Evolutionary conservation across 345 rosid species (phyloP).

Genomic region (Lepidium africanum): DNA sequence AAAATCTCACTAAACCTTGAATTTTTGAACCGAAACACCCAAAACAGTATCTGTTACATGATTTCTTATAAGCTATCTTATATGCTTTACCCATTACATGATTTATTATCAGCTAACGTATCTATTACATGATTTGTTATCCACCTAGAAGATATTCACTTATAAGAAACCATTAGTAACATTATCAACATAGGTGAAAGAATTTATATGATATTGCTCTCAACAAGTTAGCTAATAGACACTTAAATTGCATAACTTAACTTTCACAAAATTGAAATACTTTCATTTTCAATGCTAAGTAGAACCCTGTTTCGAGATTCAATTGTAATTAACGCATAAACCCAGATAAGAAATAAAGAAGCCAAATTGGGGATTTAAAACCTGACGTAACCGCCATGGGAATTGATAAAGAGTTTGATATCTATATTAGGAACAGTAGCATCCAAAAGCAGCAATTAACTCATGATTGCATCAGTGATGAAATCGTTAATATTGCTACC

Average conservation of each 20-base stretch:
- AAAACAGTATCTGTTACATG: no score
- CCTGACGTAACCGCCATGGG: slow-evolving; percentile 91
- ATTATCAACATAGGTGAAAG: not conserved
- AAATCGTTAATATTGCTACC: slow-evolving; percentile 72
- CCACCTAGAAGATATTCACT: not conserved
- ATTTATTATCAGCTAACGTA: no score
- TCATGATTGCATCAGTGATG: slow-evolving; percentile 76
- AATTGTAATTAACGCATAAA: not conserved
- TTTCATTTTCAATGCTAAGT: not conserved
- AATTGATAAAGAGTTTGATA: slow-evolving; percentile 77
- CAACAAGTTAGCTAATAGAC: not conserved
- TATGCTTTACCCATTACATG: no score
- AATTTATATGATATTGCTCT: no score
- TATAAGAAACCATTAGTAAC: not conserved
- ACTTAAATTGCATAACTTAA: not conserved
- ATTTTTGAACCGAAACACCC: no score
- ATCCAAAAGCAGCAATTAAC: slow-evolving; percentile 78
- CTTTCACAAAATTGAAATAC: not conserved
- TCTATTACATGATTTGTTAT: not conserved
- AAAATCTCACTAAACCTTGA: no score
- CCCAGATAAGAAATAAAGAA: not conserved
- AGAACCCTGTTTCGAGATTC: not conserved
- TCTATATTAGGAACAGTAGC: slow-evolving; percentile 86
- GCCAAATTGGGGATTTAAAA: not conserved
- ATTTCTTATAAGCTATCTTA: no score